Evolutionary conservation across 176 grass and related monocot genomes (phyloP), one percentile per base, ranked within the genome.

Genomic region (Ensete glaucum): DNA sequence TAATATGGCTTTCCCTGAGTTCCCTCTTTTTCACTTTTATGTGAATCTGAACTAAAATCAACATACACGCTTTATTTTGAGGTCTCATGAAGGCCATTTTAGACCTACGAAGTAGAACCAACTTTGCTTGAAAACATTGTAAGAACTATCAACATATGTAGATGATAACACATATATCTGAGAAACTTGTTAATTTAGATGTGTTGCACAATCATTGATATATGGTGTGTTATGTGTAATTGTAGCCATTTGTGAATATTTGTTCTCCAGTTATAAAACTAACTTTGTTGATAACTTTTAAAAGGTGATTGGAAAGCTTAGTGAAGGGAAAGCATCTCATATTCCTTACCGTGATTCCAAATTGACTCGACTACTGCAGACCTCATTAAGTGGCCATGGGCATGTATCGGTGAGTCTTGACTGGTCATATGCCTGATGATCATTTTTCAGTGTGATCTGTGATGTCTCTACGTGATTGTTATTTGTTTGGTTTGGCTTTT

Each of bases 271-370:
- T 59, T 53, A 1, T 75, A 34, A 15, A 9, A 52, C 25, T 54
- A 67, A 78, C 27, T 49, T 79, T 54, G 43, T 73, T 23, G 64
- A 66, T 75, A 78, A 26, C 67, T 65, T 57, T 25, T 73, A 67
- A 85, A 85, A 99, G 95, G 95, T 99, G 79, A 99, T 99, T 64
- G 95, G 90, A 69, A 99, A 99, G 52, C 91, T 99, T 60, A 99
- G 88, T 79, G 95, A 99, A 89, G 95, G 95, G 69, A 99, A 89
- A 77, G 95, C 95, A 83, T 85, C 95, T 78, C 95, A 99, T 86
- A 94, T 99, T 84, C 95, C 95, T 25, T 99, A 99, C 56, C 86
- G 95, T 71, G 95, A 99, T 89, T 99, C 95, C 67, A 99, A 99
- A 62, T 82, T 99, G 60, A 99, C 95, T 81, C 95, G 95, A 52